Conservation (phyloP, 331 rosid genomes). For the Malus hybrid region DNA sequence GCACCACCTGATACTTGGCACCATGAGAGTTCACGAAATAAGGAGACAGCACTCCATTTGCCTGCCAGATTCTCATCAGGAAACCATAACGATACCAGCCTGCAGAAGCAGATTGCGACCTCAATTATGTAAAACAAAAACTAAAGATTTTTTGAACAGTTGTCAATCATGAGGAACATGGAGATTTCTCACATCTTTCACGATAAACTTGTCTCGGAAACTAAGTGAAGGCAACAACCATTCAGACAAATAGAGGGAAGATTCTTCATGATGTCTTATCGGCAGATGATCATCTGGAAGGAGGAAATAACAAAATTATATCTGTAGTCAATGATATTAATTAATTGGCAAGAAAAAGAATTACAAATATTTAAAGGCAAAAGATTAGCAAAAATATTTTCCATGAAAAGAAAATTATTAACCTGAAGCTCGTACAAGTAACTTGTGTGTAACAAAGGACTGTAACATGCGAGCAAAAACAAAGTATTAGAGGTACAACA, state of each 20-base stretch:
- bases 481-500: conserved; percentile 9
- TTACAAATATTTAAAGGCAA: neutral
- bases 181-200: conserved; percentile 54
- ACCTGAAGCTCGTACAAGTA: conserved; percentile 72
- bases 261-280: conserved; percentile 25
- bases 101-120: neutral
- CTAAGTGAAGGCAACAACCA: conserved; percentile 71
- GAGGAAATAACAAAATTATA: conserved; percentile 1
- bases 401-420: conserved; percentile 3
- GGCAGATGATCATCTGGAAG: conserved; percentile 46
- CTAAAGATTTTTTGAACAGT: neutral
- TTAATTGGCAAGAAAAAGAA: neutral
- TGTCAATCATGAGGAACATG: neutral
- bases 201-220: conserved; percentile 42
- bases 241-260: conserved; percentile 43
- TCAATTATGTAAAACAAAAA: neutral
- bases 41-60: neutral
- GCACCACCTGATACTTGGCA: neutral
- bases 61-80: neutral
- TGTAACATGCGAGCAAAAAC: conserved; percentile 24
- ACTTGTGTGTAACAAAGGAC: conserved; percentile 81
- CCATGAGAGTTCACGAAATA: neutral
- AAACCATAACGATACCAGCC: conserved; percentile 7
- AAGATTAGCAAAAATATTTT: neutral
- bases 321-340: conserved; percentile 3